Evolutionary conservation across 1,284 basidiomycete species (phyloP).

Genomic region (Boletellus deceptivus): DNA sequence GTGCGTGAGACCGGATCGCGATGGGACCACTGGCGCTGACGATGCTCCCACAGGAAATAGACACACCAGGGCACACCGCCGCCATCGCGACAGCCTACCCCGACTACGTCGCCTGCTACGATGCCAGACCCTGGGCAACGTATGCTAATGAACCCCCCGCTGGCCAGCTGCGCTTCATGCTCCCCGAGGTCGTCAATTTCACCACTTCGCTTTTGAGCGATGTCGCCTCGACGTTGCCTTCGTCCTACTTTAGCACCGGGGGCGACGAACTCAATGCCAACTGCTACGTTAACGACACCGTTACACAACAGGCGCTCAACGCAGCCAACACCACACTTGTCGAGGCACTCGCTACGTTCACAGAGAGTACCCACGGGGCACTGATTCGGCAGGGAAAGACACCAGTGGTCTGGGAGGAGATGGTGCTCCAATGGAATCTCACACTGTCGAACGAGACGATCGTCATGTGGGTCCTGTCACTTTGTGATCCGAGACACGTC

Average conservation of each 20-base stretch:
- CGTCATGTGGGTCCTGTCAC: slow-evolving; percentile 45
- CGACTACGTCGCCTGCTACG: slow-evolving; percentile 64
- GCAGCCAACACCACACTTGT: slow-evolving; percentile 45
- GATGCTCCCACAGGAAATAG: slow-evolving; percentile 50
- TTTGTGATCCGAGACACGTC: too few relatives aligned
- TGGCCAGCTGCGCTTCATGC: slow-evolving; percentile 63
- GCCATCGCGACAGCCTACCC: slow-evolving; percentile 58
- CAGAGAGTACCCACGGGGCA: slow-evolving; percentile 47
- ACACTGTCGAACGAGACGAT: slow-evolving; percentile 65
- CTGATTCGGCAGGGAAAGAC: slow-evolving; percentile 51
- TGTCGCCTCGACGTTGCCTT: slow-evolving; percentile 43
- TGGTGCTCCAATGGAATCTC: slow-evolving; percentile 66
- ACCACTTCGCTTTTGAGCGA: slow-evolving; percentile 45
- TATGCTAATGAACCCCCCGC: slow-evolving; percentile 66
- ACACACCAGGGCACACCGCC: slow-evolving; percentile 74
- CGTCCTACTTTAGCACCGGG: slow-evolving; percentile 59
- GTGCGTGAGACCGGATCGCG: slow-evolving; percentile 12
- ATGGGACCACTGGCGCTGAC: not conserved
- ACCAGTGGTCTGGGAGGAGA: slow-evolving; percentile 71
- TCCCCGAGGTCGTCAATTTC: slow-evolving; percentile 44
- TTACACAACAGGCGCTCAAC: slow-evolving; percentile 45
- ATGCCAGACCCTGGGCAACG: slow-evolving; percentile 52
- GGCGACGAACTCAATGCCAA: slow-evolving; percentile 68
- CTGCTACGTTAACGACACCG: slow-evolving; percentile 54
- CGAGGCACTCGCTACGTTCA: slow-evolving; percentile 54